Base-by-base conservation (phyloP, 441 rosid species). In the Metrosideros polymorpha region DNA sequence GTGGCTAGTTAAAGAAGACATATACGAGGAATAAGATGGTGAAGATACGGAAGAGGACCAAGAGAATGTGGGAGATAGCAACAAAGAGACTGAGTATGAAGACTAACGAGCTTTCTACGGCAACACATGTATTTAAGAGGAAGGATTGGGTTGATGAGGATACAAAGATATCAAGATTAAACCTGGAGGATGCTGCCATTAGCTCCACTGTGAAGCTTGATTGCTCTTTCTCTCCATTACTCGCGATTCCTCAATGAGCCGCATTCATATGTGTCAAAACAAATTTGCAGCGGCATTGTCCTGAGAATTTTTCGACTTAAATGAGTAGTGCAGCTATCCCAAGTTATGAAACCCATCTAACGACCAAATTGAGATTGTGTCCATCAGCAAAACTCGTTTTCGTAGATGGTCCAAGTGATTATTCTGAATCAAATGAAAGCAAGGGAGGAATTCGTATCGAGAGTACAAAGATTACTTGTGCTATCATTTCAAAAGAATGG, bases 181-280 rank as follows among this genome's bases (percentile, higher is more conserved):
- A 54, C 25, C 56, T 54, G 56, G 27, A 54, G 27, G 56, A 54
- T 22, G 55, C 53, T 52, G 54, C 66, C 57, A 54, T 93, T 7
- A 94, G 92, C 85, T 92, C 96, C 14, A 88, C 94, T 29, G 93
- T 93, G 77, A 55, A 43, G 59, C 15, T 24, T 9, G 18, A 61
- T 15, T 17, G 12, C 22, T 7, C 75, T 61, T 7, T 5, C 18
- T 61, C 24, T 8, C 42, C 25, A 61, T 61, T 30, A 4, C 19
- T 61, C 12, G 6, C 1, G 6, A 6, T 61, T 61, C 75, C 75
- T 61, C 75, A 17, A 9, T 61, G 75, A 30, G 42, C 22, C 35
- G 75, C 75, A 14, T 61, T 61, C 42, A 29, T n/a, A 57, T 30
- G 39, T 61, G 71, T 29, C 71, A 15, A 3, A 15, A 30, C 12